Conservation (phyloP, 2,329 filamentous ascomycete species). For the Alternaria triticimaculans region DNA sequence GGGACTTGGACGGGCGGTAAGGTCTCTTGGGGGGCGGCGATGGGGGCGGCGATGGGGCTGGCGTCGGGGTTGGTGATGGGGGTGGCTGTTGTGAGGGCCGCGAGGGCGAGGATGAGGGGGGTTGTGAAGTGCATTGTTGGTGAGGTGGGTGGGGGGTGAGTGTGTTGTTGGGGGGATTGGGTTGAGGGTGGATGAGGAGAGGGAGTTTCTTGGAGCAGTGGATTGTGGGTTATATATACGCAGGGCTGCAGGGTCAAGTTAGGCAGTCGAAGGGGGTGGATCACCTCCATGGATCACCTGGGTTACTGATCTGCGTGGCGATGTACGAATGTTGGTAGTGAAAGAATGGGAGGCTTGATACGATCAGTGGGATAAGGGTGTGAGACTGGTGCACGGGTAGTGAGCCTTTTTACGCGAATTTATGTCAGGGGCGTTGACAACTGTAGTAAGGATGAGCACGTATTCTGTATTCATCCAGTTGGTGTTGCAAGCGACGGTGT, state of each 20-base stretch:
- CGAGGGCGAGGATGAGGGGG: neutral
- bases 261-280: neutral
- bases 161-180: neutral
- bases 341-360: neutral
- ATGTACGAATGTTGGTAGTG: neutral
- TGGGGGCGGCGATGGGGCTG: neutral
- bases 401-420: neutral
- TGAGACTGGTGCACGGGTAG: neutral
- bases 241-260: neutral
- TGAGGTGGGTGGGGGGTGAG: neutral
- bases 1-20: neutral
- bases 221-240: neutral
- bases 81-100: neutral
- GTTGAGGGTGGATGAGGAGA: neutral
- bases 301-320: neutral
- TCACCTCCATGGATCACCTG: neutral
- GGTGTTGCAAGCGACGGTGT: too few species aligned
- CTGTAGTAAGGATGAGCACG: neutral
- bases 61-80: neutral
- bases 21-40: neutral
- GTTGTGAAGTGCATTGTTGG: neutral
- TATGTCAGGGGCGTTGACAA: neutral
- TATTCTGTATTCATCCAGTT: too few species aligned
- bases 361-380: neutral
- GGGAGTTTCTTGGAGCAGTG: neutral